A percentile compares a stretch with the other conserved stretches of the same genome.
phyloP scores from a whole-genome alignment of 495 filamentous ascomycete species.

The Daldinia vernicosa region DNA sequence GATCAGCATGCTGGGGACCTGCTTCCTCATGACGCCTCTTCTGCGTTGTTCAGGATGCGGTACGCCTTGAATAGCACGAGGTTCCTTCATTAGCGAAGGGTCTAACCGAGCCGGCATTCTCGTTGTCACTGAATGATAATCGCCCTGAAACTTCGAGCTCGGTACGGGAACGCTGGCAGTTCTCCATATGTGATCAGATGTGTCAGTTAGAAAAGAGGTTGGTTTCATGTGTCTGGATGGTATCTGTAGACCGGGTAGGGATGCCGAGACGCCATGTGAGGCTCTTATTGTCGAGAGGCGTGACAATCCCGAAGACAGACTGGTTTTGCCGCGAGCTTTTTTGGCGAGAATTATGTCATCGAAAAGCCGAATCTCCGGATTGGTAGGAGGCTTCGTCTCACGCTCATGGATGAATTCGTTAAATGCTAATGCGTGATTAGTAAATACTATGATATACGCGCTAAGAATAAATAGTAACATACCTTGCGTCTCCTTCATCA shows the following conservation, averaged over 20 bases:
- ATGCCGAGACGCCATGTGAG: conserved; percentile 54
- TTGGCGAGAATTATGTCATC: conserved; percentile 96
- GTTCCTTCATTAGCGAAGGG: conserved; percentile 85
- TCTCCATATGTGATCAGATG: conserved; percentile 90
- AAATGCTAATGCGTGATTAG: conserved; percentile 67
- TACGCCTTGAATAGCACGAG: conserved; percentile 76
- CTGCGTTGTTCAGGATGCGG: conserved; percentile 71
- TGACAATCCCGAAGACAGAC: conserved; percentile 61
- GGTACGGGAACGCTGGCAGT: conserved; percentile 84
- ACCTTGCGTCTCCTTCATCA: conserved; percentile 95
- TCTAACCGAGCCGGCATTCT: conserved; percentile 83
- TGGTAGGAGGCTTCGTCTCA: conserved; percentile 66
- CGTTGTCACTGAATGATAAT: conserved; percentile 64
- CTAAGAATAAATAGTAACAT: conserved; percentile 13
- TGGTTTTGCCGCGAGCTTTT: conserved; percentile 78
- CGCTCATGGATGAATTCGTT: conserved; percentile 97
- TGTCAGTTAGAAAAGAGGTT: conserved; percentile 83
- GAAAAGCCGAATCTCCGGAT: conserved; percentile 83
- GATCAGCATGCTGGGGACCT: conserved; percentile 73
- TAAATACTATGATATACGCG: background rate
- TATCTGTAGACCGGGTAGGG: conserved; percentile 40
- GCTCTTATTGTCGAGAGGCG: conserved; percentile 60
- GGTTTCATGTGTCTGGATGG: conserved; percentile 52
- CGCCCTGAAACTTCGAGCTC: conserved; percentile 75
- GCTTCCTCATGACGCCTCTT: conserved; percentile 70